Evolutionary conservation across 106 monocot genomes (phyloP), one percentile per base, ranked within the genome.

Genomic region (Platanthera guangdongensis): DNA sequence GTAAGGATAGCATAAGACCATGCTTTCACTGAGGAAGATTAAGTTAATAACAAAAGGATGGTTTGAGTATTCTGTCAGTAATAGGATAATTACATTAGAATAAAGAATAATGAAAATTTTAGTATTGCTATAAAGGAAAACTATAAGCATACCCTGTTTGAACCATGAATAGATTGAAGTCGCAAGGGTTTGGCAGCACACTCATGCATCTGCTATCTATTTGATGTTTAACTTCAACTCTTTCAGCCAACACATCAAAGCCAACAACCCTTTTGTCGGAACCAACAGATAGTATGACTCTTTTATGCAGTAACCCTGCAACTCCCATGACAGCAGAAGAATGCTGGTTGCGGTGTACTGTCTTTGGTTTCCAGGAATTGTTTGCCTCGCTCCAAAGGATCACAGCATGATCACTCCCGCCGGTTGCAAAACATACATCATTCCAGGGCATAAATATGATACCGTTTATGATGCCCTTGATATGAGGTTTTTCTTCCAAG

Each of bases 291-390:
- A 97, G 68, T 71, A 97, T 54, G 10, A 83, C 80, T 22, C 80
- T 91, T 77, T 85, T 97, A 18, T 91, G 91, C 32, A 78, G 81
- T 74, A 97, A 67, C 50, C 93, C 93, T 57, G 83, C 85, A 77
- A 97, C 84, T 54, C 96, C 96, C 89, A 84, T 97, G 16, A 97
- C 96, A 77, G 89, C 88, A 83, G 96, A 93, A 78, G 93, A 87
- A 80, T 93, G 96, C 11, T 83, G 74, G 39, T 80, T 80, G 51
- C 78, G 73, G 72, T 97, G 96, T 30, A 89, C 9, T 3, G 52
- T 47, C 83, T 86, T 87, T 18, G 87, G 87, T 62, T 89, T 93
- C 89, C 89, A 97, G 67, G 82, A 80, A 74, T 75, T 64, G 30
- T 83, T 86, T 76, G 75, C 85, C 73, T 87, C 86, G 47, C 80